Conservation (phyloP, 2,329 filamentous ascomycete genomes). For the Fusarium pseudograminearum region DNA sequence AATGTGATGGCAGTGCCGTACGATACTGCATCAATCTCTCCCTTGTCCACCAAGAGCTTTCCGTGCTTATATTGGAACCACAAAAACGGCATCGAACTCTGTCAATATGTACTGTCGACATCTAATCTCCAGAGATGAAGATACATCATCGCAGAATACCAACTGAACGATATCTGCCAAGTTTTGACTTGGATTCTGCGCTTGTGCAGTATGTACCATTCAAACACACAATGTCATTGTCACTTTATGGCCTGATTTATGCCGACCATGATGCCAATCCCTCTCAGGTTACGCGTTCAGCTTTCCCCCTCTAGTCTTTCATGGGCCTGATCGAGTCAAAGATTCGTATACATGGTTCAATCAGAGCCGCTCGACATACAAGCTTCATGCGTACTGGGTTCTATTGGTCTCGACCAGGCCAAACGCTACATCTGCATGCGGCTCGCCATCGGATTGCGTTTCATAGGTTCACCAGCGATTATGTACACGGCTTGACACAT, state of each 20-base stretch:
- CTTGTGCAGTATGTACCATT: neutral
- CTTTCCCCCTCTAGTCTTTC: constrained; percentile 10
- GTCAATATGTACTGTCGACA: neutral
- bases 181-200: neutral
- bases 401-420: constrained; percentile 28
- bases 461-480: constrained; percentile 26
- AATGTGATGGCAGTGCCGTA: neutral
- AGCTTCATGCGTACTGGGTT: constrained; percentile 20
- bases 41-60: neutral
- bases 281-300: constrained; percentile 2
- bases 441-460: constrained; percentile 41
- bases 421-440: constrained; percentile 34
- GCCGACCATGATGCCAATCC: constrained; percentile 5
- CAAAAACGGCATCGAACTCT: constrained; percentile 8
- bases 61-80: constrained; percentile 31
- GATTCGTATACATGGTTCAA: constrained; percentile 21
- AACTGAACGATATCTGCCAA: neutral
- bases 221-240: neutral
- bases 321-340: constrained; percentile 12
- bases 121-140: constrained; percentile 3
- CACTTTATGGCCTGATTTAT: neutral
- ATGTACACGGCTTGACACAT: constrained; percentile 31
- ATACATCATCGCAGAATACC: constrained; percentile 12
- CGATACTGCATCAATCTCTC: neutral
- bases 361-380: constrained; percentile 7